phyloP scores from a whole-genome alignment of 306 rosid genomes.

The Malus asiatica region DNA sequence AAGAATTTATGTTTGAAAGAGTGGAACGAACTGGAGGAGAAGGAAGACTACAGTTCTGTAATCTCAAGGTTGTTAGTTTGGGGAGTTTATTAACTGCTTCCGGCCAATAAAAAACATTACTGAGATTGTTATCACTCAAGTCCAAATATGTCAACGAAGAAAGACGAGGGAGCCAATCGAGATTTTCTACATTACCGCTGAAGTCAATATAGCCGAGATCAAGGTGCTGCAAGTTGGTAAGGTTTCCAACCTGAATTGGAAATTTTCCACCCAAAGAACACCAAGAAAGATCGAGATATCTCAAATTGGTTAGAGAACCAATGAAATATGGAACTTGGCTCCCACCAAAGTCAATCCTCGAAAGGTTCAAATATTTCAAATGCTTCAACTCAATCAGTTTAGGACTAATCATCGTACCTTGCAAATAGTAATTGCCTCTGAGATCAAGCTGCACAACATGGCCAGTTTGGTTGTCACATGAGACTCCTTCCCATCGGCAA shows the following conservation, averaged over 20 bases:
- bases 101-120: background rate
- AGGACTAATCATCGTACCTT: background rate
- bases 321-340: background rate
- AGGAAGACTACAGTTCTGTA: background rate
- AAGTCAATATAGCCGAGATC: background rate
- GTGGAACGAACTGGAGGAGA: background rate
- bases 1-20: background rate
- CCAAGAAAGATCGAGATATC: background rate
- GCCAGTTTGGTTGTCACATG: background rate
- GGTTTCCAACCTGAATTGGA: background rate
- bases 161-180: background rate
- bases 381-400: background rate
- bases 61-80: background rate
- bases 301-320: background rate
- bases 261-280: background rate
- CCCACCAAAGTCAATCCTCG: accelerated
- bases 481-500: background rate
- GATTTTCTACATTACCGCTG: background rate
- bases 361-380: background rate
- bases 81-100: background rate
- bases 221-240: background rate
- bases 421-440: accelerated
- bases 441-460: background rate
- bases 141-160: background rate
- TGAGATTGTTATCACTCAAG: accelerated